These are phyloP conservation scores for Phlyctochytrium planicorne DNA, from an alignment of 192 early-diverging fungal genomes.

Conservation along the genomic window DNA sequence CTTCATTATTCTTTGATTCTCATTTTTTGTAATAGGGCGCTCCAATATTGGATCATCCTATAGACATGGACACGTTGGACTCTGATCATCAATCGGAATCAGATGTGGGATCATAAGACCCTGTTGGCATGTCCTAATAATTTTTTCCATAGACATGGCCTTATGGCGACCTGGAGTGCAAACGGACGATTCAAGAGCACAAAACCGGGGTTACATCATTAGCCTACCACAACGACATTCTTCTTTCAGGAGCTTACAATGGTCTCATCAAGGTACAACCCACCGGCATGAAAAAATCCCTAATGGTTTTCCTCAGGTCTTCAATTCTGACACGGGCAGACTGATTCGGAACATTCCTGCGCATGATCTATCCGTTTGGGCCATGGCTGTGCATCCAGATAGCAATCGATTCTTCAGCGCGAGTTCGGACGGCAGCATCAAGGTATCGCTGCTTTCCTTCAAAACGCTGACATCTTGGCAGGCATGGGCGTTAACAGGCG, in stretches of 20 bases:
- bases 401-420: slow-evolving; percentile 51
- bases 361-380: slow-evolving; percentile 59
- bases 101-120: no score
- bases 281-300: background rate
- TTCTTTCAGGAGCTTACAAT: slow-evolving; percentile 60
- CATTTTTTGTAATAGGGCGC: background rate
- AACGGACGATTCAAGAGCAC: slow-evolving; percentile 51
- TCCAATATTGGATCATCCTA: no score
- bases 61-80: no score
- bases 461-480: background rate
- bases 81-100: no score
- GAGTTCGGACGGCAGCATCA: slow-evolving; percentile 55
- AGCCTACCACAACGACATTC: slow-evolving; percentile 41
- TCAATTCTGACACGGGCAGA: slow-evolving; percentile 51
- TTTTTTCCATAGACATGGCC: slow-evolving; percentile 44
- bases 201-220: slow-evolving; percentile 56
- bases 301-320: slow-evolving; percentile 29
- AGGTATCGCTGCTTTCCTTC: slow-evolving; percentile 30
- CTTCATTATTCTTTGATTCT: slow-evolving; percentile 8
- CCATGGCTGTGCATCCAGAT: slow-evolving; percentile 44
- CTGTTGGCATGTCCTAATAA: no score
- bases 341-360: slow-evolving; percentile 40
- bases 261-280: slow-evolving; percentile 47
- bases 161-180: slow-evolving; percentile 53
- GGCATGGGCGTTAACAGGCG: no score